Percentiles rank a stretch among this genome's conserved stretches.
phyloP scores from a whole-genome alignment of 805 yeast genomes.

The Saturnispora mendoncae region DNA sequence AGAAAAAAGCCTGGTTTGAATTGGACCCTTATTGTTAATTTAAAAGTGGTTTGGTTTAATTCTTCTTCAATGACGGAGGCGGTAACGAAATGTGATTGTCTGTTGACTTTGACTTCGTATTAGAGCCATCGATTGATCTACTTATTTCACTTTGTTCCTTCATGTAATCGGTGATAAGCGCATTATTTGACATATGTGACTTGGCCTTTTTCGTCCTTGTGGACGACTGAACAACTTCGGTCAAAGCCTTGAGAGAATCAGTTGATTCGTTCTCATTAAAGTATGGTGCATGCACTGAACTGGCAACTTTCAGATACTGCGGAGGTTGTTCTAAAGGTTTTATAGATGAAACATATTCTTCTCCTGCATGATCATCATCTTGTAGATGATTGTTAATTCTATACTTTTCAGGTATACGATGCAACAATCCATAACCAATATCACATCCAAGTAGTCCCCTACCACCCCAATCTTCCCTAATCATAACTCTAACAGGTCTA shows the following conservation, averaged over 20 bases:
- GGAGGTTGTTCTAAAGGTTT: constrained; percentile 6
- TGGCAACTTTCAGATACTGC: background rate
- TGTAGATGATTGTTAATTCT: constrained; percentile 21
- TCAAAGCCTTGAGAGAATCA: constrained; percentile 1
- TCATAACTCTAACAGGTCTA: constrained; percentile 62
- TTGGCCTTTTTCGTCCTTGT: constrained; percentile 6
- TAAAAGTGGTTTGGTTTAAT: no score
- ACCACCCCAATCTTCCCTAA: constrained; percentile 76
- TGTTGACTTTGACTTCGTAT: background rate
- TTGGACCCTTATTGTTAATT: no score
- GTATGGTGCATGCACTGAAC: background rate
- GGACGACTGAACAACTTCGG: constrained; percentile 1
- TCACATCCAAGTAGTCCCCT: constrained; percentile 85
- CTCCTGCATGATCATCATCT: background rate
- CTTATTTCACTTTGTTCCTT: constrained; percentile 35
- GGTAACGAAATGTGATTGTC: no score
- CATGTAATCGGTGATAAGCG: constrained; percentile 32
- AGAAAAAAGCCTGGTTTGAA: no score
- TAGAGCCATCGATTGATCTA: constrained; percentile 29
- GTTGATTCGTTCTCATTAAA: background rate
- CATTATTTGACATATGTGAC: constrained; percentile 11
- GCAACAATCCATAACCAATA: constrained; percentile 87
- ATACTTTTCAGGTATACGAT: constrained; percentile 55
- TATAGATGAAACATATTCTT: background rate
- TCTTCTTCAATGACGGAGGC: no score